These are phyloP conservation scores for Phytophthora pluvialis DNA, from an alignment of 352 stramenopile genomes.

Conservation along the genomic window DNA sequence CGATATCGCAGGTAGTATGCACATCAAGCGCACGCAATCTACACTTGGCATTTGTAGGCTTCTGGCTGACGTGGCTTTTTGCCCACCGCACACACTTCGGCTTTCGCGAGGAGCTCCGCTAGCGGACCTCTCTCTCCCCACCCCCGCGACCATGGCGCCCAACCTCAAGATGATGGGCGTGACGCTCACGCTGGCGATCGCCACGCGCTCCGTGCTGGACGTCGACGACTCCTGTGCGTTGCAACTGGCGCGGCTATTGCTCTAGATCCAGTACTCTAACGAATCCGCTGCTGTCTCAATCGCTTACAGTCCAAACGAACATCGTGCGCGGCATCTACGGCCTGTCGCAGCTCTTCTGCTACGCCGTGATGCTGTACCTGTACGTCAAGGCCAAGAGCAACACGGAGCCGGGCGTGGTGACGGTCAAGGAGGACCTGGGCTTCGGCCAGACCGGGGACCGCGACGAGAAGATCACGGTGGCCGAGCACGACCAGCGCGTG, in stretches of 20 bases:
- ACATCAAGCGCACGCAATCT: conserved; percentile 12
- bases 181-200: conserved; percentile 64
- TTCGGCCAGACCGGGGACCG: conserved; percentile 77
- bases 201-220: conserved; percentile 75
- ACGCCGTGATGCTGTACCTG: conserved; percentile 58
- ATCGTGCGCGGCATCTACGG: conserved; percentile 62
- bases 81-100: background rate
- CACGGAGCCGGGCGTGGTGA: conserved; percentile 72
- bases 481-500: conserved; percentile 83
- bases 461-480: conserved; percentile 83
- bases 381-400: conserved; percentile 84
- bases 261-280: background rate
- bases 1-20: background rate
- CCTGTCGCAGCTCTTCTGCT: conserved; percentile 74
- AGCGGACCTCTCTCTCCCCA: background rate
- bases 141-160: conserved; percentile 54
- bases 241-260: background rate
- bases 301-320: conserved; percentile 54
- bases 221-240: conserved; percentile 60
- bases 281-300: conserved; percentile 4
- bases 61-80: conserved; percentile 16
- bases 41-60: conserved; percentile 4
- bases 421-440: conserved; percentile 79
- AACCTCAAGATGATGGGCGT: conserved; percentile 86
- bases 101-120: conserved; percentile 20